Evolutionary conservation across 2,329 filamentous ascomycete species (phyloP).

Genomic region (Hypoxylon rubiginosum): DNA sequence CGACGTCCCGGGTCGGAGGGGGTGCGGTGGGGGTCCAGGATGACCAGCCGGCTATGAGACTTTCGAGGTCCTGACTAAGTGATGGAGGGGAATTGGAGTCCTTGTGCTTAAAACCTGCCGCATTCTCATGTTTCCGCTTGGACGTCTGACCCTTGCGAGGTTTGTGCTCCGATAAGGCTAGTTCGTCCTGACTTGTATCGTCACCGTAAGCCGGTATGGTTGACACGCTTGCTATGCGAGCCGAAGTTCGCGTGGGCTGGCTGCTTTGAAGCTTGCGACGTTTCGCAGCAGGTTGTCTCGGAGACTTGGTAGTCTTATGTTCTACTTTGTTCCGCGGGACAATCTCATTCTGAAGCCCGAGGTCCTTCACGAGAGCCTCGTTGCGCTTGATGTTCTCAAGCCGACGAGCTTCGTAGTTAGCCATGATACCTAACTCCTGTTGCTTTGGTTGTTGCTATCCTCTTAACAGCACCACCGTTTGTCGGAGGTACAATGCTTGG

Average conservation of each 20-base stretch:
- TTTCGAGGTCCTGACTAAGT: slow-evolving; percentile 32
- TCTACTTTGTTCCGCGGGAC: slow-evolving; percentile 16
- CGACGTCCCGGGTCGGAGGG: slow-evolving; percentile 57
- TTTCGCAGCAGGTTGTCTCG: slow-evolving; percentile 52
- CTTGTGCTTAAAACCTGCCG: background rate
- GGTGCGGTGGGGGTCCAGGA: slow-evolving; percentile 58
- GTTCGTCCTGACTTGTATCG: slow-evolving; percentile 41
- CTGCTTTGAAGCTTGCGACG: slow-evolving; percentile 54
- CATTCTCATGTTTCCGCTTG: background rate
- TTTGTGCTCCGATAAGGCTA: slow-evolving; percentile 1
- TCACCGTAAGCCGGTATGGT: slow-evolving; percentile 56
- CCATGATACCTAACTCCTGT: slow-evolving; percentile 37
- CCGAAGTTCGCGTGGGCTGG: slow-evolving; percentile 60
- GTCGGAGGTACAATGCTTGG: background rate
- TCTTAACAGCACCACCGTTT: background rate
- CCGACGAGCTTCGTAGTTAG: slow-evolving; percentile 60
- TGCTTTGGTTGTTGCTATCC: background rate
- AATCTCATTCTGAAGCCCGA: slow-evolving; percentile 58
- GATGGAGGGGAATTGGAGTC: slow-evolving; percentile 8
- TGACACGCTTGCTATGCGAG: slow-evolving; percentile 60
- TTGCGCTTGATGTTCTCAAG: slow-evolving; percentile 64
- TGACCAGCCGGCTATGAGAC: slow-evolving; percentile 56
- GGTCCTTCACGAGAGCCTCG: slow-evolving; percentile 60
- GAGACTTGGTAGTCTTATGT: slow-evolving; percentile 1
- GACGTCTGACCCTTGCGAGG: slow-evolving; percentile 7